phyloP scores from a whole-genome alignment of 257 asterid species.

The Anisodus tanguticus region DNA sequence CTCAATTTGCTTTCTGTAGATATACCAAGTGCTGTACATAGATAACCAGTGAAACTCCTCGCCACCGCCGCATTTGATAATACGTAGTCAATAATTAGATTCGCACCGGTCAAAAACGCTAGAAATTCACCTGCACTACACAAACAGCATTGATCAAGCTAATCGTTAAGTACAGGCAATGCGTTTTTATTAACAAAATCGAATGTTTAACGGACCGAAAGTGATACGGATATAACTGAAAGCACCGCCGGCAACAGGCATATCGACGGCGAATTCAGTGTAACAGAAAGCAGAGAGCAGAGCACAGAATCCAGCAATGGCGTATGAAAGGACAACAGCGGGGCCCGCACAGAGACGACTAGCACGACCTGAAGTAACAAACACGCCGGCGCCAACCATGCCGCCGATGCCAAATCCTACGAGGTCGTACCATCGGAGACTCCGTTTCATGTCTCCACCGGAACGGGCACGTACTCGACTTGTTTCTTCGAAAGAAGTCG shows the following conservation, averaged over 20 bases:
- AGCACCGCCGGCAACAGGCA: conserved; percentile 99
- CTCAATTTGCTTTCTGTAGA: conserved; percentile 51
- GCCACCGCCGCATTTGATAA: conserved; percentile 97
- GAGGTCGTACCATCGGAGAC: conserved; percentile 82
- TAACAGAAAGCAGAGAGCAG: conserved; percentile 95
- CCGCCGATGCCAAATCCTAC: conserved; percentile 88
- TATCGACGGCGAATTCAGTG: conserved; percentile 94
- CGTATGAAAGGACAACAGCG: conserved; percentile 81
- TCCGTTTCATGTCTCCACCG: conserved; percentile 66
- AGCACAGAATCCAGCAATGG: conserved; percentile 96
- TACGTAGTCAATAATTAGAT: conserved; percentile 81
- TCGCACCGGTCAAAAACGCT: conserved; percentile 87
- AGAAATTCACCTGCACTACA: conserved; percentile 63
- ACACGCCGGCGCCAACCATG: conserved; percentile 98
- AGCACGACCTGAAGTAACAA: conserved; percentile 87
- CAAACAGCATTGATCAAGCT: conserved; percentile 10
- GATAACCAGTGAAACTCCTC: conserved; percentile 82
- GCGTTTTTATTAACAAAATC: not conserved
- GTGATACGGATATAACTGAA: conserved; percentile 92
- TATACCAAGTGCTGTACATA: conserved; percentile 71
- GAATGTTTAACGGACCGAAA: conserved; percentile 51
- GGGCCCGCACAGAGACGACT: conserved; percentile 72
- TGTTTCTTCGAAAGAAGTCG: conserved; percentile 67
- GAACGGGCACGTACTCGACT: conserved; percentile 58
- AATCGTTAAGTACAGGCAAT: not conserved